Conservation (phyloP, 164 flowering plant species). For the Dillenia suffruticosa region DNA sequence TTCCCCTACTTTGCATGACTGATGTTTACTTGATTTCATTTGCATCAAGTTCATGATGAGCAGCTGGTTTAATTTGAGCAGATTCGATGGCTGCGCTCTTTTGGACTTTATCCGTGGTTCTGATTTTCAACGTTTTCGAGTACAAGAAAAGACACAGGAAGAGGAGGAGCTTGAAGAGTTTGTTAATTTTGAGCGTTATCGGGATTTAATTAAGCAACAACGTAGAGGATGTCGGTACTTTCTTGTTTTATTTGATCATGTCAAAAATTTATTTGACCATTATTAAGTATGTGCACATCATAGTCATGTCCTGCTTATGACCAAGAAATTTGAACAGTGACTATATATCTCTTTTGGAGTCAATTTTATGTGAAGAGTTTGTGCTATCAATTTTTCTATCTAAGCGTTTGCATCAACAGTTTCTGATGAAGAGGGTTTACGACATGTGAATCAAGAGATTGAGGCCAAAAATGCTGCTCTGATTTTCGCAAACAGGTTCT, state of each 20-base stretch:
- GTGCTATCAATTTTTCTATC: constrained; percentile 24
- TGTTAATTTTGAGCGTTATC: constrained; percentile 99
- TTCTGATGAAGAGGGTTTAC: constrained; percentile 91
- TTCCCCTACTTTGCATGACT: constrained; percentile 2
- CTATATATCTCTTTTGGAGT: constrained; percentile 3
- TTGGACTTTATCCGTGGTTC: constrained; percentile 88
- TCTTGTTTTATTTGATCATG: constrained; percentile 31
- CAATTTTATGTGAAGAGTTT: constrained; percentile 4
- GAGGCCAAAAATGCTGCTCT: constrained; percentile 63
- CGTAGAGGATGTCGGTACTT: constrained; percentile 99
- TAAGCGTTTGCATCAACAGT: constrained; percentile 49
- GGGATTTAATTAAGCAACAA: constrained; percentile 99
- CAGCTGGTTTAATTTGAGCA: constrained; percentile 17
- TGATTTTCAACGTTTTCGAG: constrained; percentile 43
- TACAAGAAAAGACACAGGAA: constrained; percentile 72
- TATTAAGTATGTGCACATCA: constrained; percentile 3
- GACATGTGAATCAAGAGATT: constrained; percentile 76
- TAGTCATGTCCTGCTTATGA: constrained; percentile 4
- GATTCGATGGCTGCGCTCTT: constrained; percentile 97
- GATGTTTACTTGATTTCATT: neutral
- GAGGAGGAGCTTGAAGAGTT: constrained; percentile 98
- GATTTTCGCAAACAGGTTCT: constrained; percentile 59
- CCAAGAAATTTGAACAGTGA: constrained; percentile 3
- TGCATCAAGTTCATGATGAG: neutral
- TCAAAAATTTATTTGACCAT: constrained; percentile 7